These are phyloP conservation scores for Purshia tridentata DNA, from an alignment of 306 rosid genomes.

Conservation along the genomic window DNA sequence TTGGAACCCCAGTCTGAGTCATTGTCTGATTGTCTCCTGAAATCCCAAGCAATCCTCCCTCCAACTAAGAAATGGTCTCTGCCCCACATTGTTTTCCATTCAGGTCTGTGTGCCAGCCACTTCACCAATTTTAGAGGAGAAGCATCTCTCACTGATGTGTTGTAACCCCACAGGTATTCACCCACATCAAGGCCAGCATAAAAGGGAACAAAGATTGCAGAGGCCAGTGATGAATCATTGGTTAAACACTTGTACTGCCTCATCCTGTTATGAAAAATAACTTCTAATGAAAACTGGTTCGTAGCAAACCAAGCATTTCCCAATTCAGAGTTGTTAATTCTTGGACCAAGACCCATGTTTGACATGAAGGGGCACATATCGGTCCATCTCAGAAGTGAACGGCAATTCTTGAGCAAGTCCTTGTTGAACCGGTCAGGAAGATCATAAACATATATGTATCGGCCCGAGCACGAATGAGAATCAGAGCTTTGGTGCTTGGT, in stretches of 20 bases:
- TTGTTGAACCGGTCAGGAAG: conserved; percentile 48
- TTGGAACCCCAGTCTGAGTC: conserved; percentile 51
- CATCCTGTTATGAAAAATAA: conserved; percentile 59
- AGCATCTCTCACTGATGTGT: conserved; percentile 43
- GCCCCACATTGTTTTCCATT: conserved; percentile 56
- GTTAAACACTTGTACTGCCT: conserved; percentile 59
- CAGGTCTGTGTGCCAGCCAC: conserved; percentile 34
- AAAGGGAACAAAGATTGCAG: conserved; percentile 53
- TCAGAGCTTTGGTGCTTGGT: background rate
- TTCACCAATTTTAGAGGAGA: conserved; percentile 33
- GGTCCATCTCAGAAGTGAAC: conserved; percentile 31
- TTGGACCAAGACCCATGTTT: conserved; percentile 50
- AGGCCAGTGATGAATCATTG: conserved; percentile 51
- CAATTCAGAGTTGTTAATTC: conserved; percentile 19
- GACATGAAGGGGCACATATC: conserved; percentile 39
- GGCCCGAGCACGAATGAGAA: conserved; percentile 29
- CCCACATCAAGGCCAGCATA: conserved; percentile 55
- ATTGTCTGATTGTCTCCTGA: conserved; percentile 32
- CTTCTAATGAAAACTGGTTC: conserved; percentile 56
- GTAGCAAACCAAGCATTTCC: conserved; percentile 50
- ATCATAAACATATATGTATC: conserved; percentile 43
- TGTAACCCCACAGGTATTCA: conserved; percentile 40
- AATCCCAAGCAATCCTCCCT: conserved; percentile 49
- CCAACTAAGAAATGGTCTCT: conserved; percentile 53
- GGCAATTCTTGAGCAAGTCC: conserved; percentile 40